Percentiles rank a stretch among this genome's conserved stretches.
Evolutionary conservation across 495 filamentous ascomycete genomes (phyloP).

Genomic region (Penicillium coprophilum): DNA sequence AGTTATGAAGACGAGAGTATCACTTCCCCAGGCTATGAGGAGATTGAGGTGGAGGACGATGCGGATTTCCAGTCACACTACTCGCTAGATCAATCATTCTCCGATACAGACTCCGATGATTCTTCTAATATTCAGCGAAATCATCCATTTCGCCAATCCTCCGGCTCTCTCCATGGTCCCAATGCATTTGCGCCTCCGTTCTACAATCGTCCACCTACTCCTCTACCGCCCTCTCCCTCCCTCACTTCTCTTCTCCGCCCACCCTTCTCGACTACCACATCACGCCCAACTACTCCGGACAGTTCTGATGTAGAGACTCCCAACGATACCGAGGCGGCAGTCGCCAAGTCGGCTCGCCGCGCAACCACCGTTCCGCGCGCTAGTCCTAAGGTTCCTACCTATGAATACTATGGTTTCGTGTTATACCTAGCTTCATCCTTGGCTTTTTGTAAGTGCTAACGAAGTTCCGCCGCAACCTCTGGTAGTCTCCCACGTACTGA

Average conservation of each 20-base stretch:
- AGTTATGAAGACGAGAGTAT: slow-evolving; percentile 34
- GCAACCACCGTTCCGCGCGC: slow-evolving; percentile 80
- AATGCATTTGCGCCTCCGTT: slow-evolving; percentile 80
- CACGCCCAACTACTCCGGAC: slow-evolving; percentile 87
- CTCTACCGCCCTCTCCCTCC: slow-evolving; percentile 88
- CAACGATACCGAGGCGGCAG: slow-evolving; percentile 60
- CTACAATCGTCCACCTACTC: slow-evolving; percentile 84
- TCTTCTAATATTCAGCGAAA: slow-evolving; percentile 38
- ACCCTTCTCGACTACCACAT: slow-evolving; percentile 66
- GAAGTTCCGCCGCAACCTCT: not conserved
- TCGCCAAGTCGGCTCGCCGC: slow-evolving; percentile 60
- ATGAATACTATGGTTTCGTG: slow-evolving; percentile 99
- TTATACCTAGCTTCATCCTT: slow-evolving; percentile 82
- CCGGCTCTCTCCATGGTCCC: slow-evolving; percentile 44
- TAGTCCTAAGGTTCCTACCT: slow-evolving; percentile 90
- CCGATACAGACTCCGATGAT: slow-evolving; percentile 43
- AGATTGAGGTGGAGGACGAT: slow-evolving; percentile 42
- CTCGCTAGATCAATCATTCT: slow-evolving; percentile 43
- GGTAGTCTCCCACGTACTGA: not conserved
- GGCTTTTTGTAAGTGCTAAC: slow-evolving; percentile 58
- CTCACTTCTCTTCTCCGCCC: slow-evolving; percentile 91
- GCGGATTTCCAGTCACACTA: slow-evolving; percentile 51
- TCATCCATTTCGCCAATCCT: slow-evolving; percentile 45
- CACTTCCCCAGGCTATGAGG: slow-evolving; percentile 32
- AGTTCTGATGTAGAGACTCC: slow-evolving; percentile 78